A percentile compares a stretch with the other conserved stretches of the same genome.
These are phyloP conservation scores for Rhodamnia argentea DNA, from an alignment of 345 rosid species.

Conservation along the genomic window DNA sequence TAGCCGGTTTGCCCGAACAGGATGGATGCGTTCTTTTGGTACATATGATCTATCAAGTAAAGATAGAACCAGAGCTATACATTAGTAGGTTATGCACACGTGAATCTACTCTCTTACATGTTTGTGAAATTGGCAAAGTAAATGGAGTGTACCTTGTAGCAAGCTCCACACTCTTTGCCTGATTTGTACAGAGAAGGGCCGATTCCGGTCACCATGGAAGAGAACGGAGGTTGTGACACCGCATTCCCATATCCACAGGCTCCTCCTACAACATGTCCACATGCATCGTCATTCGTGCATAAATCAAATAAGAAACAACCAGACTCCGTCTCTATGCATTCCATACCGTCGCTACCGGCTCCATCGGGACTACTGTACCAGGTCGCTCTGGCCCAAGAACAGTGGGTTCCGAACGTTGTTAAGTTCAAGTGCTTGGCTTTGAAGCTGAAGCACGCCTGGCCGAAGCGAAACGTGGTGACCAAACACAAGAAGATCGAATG, in stretches of 20 bases:
- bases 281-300: background rate
- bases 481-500: background rate
- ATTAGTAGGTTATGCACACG: background rate
- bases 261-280: constrained; percentile 28
- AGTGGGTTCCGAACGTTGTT: constrained; percentile 9
- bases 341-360: constrained; percentile 36
- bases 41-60: constrained; percentile 26
- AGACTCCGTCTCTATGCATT: background rate
- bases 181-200: constrained; percentile 35
- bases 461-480: constrained; percentile 2
- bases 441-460: constrained; percentile 8
- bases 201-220: constrained; percentile 26
- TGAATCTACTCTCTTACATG: background rate
- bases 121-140: background rate
- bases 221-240: constrained; percentile 29
- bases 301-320: background rate
- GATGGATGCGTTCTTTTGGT: constrained; percentile 10
- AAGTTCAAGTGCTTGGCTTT: constrained; percentile 11
- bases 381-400: constrained; percentile 39
- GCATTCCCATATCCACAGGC: constrained; percentile 38
- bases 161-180: constrained; percentile 52
- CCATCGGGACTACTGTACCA: constrained; percentile 50
- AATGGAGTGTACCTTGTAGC: constrained; percentile 23
- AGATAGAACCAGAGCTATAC: background rate
- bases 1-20: constrained; percentile 29